Evolutionary conservation across 108 stramenopile species (phyloP).

Genomic region (Nitzschia putrida): DNA sequence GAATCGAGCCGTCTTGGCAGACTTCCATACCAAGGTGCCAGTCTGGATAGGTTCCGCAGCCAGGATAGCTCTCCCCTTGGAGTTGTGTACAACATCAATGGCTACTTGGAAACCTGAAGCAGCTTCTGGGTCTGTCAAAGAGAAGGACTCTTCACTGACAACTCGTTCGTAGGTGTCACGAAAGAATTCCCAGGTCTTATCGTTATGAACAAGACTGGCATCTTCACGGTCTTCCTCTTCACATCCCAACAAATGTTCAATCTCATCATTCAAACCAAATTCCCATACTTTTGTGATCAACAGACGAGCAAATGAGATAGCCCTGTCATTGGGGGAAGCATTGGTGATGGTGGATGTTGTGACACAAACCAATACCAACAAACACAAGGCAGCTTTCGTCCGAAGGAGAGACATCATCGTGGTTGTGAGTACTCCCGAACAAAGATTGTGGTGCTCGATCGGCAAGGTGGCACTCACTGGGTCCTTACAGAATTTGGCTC

Average conservation of each 20-base stretch:
- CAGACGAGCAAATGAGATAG: too few species aligned
- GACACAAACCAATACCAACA: too few species aligned
- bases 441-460: too few species aligned
- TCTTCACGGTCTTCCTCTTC: background rate
- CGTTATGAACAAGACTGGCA: constrained; percentile 2
- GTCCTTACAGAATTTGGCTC: too few species aligned
- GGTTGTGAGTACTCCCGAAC: too few species aligned
- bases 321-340: too few species aligned
- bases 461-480: too few species aligned
- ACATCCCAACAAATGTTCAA: background rate
- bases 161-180: constrained; percentile 7
- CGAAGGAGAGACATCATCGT: too few species aligned
- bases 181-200: constrained; percentile 20
- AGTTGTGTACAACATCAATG: background rate
- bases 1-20: constrained; percentile 19
- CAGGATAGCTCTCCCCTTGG: constrained; percentile 16
- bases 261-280: background rate
- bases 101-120: constrained; percentile 16
- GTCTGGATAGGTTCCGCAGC: constrained; percentile 7
- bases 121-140: constrained; percentile 5
- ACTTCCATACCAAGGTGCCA: constrained; percentile 22
- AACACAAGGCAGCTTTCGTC: too few species aligned
- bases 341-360: too few species aligned
- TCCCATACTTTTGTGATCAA: background rate
- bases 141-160: background rate